A percentile compares a stretch with the other conserved stretches of the same genome.
Evolutionary conservation across 2,329 filamentous ascomycete genomes (phyloP).

Genomic region (Penicillium sp.): DNA sequence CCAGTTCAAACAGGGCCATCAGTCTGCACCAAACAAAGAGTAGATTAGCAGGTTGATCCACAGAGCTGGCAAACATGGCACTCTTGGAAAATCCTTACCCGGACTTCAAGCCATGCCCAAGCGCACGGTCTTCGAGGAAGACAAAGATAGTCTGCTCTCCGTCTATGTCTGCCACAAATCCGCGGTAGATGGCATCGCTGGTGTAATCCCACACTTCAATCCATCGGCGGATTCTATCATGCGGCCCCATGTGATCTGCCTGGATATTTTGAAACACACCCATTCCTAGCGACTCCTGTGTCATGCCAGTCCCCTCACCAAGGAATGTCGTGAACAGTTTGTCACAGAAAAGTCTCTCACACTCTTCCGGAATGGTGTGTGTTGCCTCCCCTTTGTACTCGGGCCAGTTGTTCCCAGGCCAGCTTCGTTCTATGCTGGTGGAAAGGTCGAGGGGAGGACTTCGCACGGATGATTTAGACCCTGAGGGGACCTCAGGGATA

Average conservation of each 20-base stretch:
- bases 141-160: constrained; percentile 76
- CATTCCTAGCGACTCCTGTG: constrained; percentile 82
- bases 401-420: constrained; percentile 32
- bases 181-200: constrained; percentile 79
- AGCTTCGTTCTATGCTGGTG: constrained; percentile 59
- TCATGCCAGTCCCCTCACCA: constrained; percentile 82
- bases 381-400: constrained; percentile 79
- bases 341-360: constrained; percentile 99
- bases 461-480: constrained; percentile 78
- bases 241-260: constrained; percentile 30
- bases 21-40: constrained; percentile 53
- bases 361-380: constrained; percentile 97
- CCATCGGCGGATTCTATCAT: constrained; percentile 34
- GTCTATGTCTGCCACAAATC: constrained; percentile 72
- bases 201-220: constrained; percentile 67
- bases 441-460: constrained; percentile 85
- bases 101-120: constrained; percentile 78
- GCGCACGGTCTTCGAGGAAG: constrained; percentile 76
- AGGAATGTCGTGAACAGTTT: constrained; percentile 89
- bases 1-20: constrained; percentile 87
- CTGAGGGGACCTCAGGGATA: constrained; percentile 92
- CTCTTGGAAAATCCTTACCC: constrained; percentile 61
- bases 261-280: constrained; percentile 58
- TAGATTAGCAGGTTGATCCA: not conserved
- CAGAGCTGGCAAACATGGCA: not conserved